Conservation (phyloP, 1,139 yeast species). For the Pichia kudriavzevii region DNA sequence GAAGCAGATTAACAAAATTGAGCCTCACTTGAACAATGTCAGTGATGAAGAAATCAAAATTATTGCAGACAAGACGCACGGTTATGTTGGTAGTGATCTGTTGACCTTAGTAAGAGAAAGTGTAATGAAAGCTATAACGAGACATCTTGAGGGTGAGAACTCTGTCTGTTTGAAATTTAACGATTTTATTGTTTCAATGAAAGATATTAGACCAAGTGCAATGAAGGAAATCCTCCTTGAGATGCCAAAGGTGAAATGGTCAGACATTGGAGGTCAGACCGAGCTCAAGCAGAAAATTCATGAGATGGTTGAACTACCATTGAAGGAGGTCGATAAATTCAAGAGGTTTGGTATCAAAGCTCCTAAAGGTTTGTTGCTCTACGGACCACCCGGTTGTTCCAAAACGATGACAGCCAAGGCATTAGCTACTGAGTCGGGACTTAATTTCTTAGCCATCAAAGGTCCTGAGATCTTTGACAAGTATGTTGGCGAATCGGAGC, state of each 20-base stretch:
- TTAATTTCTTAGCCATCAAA: constrained; percentile 86
- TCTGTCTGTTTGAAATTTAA: constrained; percentile 25
- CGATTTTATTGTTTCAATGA: constrained; percentile 62
- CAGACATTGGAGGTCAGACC: constrained; percentile 93
- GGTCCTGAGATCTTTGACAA: constrained; percentile 94
- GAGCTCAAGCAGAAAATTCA: constrained; percentile 68
- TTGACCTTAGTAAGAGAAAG: constrained; percentile 83
- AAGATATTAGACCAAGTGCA: constrained; percentile 86
- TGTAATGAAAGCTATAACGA: constrained; percentile 66
- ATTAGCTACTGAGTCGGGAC: constrained; percentile 87
- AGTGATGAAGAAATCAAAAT: constrained; percentile 43
- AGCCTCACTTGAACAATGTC: constrained; percentile 43
- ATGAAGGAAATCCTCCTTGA: constrained; percentile 94
- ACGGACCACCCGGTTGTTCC: constrained; percentile 98
- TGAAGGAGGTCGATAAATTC: constrained; percentile 76
- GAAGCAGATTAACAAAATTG: constrained; percentile 58
- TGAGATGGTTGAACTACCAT: constrained; percentile 89
- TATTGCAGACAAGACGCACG: constrained; percentile 65
- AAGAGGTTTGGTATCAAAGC: constrained; percentile 72
- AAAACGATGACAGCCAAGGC: constrained; percentile 93
- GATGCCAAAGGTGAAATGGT: constrained; percentile 90
- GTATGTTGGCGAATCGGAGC: constrained; percentile 90
- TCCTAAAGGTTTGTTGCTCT: constrained; percentile 83
- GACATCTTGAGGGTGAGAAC: constrained; percentile 32
- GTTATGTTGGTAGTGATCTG: constrained; percentile 82